Evolutionary conservation across 2,329 filamentous ascomycete genomes (phyloP), one percentile per base, ranked within the genome.

Genomic region (Pseudogymnoascus pannorum): DNA sequence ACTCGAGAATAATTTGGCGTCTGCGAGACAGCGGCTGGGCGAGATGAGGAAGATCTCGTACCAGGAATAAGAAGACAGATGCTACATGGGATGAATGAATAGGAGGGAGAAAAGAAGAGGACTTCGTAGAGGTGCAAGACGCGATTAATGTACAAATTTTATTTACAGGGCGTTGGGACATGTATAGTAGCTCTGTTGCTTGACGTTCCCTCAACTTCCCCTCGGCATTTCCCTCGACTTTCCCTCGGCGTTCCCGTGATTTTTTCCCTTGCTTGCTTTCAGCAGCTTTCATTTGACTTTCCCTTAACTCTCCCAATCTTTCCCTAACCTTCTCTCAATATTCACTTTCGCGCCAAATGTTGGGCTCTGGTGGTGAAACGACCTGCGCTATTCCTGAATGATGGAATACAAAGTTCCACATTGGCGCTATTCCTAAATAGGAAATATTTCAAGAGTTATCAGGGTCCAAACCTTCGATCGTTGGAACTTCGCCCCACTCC

Each of bases 1-100:
- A 75, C 82, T 99, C 66, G 92, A 97, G 77, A 99, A 97, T 71
- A 78, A 85, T 26, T 82, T 99, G 38, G 81, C 87, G 7, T 80
- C 89, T 31, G 94, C 94, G 42, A 82, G 93, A 68, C 86, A 88
- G 71, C 82, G 92, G 60, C 78, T 99, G 66, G 93, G 94, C 65
- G 94, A 99, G 81, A 97, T 99, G 94, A 86, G 94, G 61, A 73
- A 73, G 64, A 66, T 73, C 6, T 72, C 71, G 4, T 73, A 73
- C 61, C 67, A 70, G 60, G 71, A 73, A 61, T 66, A 71, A 60
- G 16, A 31, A 8, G n/a, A 9, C 48, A 54, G 26, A 9, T 31
- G 48, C 48, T 9, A 20, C 12, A 31, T 20, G n/a, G 44, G 44
- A 24, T 54, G 26, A 16, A 33, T 2, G 48, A 54, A 12, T 31